Evolutionary conservation across 2,329 filamentous ascomycete species (phyloP).

Genomic region (Penicillium griseofulvum): DNA sequence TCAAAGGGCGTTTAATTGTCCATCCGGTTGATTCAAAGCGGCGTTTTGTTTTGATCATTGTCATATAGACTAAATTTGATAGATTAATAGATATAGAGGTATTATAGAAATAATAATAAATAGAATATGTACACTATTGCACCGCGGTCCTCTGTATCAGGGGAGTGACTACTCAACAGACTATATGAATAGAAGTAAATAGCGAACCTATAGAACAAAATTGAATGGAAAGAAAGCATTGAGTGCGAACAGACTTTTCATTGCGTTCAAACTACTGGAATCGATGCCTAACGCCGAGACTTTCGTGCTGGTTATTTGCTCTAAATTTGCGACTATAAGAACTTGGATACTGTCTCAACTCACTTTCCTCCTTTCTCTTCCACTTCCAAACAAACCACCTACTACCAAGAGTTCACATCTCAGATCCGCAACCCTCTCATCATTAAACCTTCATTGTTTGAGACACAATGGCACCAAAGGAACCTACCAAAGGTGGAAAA

Average conservation of each 20-base stretch:
- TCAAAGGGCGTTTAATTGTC: background rate
- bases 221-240: no score
- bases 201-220: no score
- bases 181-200: no score
- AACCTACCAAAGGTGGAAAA: background rate
- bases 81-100: background rate
- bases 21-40: background rate
- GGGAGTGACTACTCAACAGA: no score
- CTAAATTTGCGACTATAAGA: background rate
- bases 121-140: no score
- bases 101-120: no score
- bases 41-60: background rate
- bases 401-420: background rate
- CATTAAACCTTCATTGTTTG: background rate
- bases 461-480: background rate
- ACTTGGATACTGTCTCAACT: no score
- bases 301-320: background rate
- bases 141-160: no score
- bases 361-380: background rate
- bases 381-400: no score
- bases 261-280: no score
- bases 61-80: background rate
- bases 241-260: no score
- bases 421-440: no score
- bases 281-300: background rate